Evolutionary conservation across 805 yeast genomes (phyloP), one percentile per base, ranked within the genome.

Genomic region (Komagataella kurtzmanii): DNA sequence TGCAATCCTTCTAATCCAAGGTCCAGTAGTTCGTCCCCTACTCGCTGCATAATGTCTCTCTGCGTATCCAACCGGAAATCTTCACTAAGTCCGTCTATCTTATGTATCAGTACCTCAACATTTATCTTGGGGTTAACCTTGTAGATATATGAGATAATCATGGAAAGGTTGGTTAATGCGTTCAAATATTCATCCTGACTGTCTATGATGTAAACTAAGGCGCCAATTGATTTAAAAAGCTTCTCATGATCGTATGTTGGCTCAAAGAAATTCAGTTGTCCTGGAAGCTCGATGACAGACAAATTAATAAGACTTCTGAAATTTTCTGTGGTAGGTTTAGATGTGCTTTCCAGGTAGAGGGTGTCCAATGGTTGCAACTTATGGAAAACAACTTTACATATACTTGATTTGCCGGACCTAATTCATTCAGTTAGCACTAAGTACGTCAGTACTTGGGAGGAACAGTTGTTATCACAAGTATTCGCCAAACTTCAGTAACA

Each of bases 361-460:
- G 98, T 90, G 61, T 91, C 97, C 54, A 89, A 71, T 1, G 99
- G 97, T 62, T 87, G 96, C 95, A 93, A 88, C 62, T 88, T 86
- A 65, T 91, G 96, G 67, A 93, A 93, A 1, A 93, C 95, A 12
- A 93, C 98, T 62, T 91, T 89, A 61, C 97, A 83, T 36, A 93
- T 93, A 3, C 97, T 89, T 7, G 97, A 88, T 67, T 93, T 93
- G 12, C 99, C 99, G 18, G 91, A 86, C 63, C 87, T 72, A 17
- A n/a, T 50, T 7, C 6, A 3, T 10, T 30, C 14, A 19, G 21
- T 19, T 18, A 7, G 14, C n/a, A 24, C 17, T 8, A 1, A 17
- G 17, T 17, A 23, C 36, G 23, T 17, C 14, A 21, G 23, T n/a
- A 14, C 3, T 43, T 10, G 23, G 23, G 19, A 52, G 30, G 12